Conservation (phyloP, 2,329 filamentous ascomycete genomes). For the Fusarium redolens region DNA sequence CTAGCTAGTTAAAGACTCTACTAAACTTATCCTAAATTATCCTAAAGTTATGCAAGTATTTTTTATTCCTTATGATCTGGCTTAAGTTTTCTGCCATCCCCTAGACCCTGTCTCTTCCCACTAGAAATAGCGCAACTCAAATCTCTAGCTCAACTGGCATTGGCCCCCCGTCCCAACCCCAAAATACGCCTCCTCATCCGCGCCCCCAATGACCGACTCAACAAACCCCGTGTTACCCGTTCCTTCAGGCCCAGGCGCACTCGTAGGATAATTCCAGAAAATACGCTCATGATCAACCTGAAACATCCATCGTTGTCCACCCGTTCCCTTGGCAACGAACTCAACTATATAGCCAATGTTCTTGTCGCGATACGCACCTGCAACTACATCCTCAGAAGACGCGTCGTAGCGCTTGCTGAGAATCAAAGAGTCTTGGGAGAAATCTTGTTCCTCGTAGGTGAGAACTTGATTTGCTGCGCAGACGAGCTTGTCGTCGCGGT, state of each 20-base stretch:
- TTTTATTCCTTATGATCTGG: too few relatives aligned
- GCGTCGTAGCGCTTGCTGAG: neutral
- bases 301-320: neutral
- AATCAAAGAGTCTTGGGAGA: rapidly evolving
- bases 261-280: neutral
- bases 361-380: neutral
- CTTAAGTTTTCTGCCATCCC: too few relatives aligned
- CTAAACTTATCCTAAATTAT: too few relatives aligned
- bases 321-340: neutral
- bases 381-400: neutral
- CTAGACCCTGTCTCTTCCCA: too few relatives aligned
- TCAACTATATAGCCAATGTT: neutral
- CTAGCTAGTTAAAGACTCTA: too few relatives aligned
- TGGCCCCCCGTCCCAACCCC: neutral
- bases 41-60: too few relatives aligned
- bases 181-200: neutral
- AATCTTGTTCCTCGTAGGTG: neutral
- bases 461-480: neutral
- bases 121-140: neutral
- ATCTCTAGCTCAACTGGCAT: neutral
- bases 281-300: neutral
- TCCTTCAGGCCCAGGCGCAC: neutral
- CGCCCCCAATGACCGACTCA: neutral
- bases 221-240: neutral
- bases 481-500: neutral